A percentile compares a stretch with the other conserved stretches of the same genome.
These are phyloP conservation scores for Plantago coronopus DNA, from an alignment of 305 asterid genomes.

Conservation along the genomic window DNA sequence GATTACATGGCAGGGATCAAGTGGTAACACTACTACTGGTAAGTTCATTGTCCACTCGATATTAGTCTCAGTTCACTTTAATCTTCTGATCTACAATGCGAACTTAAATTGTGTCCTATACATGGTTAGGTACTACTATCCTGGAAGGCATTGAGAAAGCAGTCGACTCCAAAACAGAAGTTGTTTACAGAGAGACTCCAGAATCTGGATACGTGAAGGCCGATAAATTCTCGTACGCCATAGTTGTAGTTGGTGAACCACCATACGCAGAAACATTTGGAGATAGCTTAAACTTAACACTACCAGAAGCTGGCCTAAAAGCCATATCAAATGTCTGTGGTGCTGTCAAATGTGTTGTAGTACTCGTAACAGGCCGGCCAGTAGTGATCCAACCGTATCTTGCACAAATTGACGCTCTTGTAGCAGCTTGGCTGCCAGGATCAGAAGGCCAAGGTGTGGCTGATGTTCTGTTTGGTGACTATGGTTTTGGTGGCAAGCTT, in stretches of 20 bases:
- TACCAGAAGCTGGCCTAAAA: constrained; percentile 34
- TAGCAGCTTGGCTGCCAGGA: constrained; percentile 54
- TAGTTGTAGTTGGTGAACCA: constrained; percentile 49
- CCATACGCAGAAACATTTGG: constrained; percentile 49
- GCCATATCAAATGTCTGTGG: constrained; percentile 35
- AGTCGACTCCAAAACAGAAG: constrained; percentile 32
- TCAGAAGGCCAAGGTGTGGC: constrained; percentile 51
- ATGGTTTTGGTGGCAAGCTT: constrained; percentile 41
- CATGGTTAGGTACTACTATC: constrained; percentile 36
- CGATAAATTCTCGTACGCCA: constrained; percentile 37
- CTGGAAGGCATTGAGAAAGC: constrained; percentile 26
- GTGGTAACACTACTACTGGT: constrained; percentile 29
- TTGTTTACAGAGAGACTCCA: constrained; percentile 36
- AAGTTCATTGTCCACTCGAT: not conserved
- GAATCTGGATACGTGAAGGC: constrained; percentile 26
- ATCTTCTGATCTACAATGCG: not conserved
- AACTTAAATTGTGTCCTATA: not conserved
- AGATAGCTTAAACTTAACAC: constrained; percentile 41
- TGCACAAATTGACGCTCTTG: constrained; percentile 30
- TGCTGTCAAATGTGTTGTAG: constrained; percentile 38
- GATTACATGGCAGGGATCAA: constrained; percentile 28
- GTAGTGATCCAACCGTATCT: constrained; percentile 41
- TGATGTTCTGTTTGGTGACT: constrained; percentile 42
- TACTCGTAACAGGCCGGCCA: constrained; percentile 45
- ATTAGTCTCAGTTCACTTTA: not conserved